phyloP scores from a whole-genome alignment of 2,329 filamentous ascomycete genomes.

The Chlorencoelia australis region DNA sequence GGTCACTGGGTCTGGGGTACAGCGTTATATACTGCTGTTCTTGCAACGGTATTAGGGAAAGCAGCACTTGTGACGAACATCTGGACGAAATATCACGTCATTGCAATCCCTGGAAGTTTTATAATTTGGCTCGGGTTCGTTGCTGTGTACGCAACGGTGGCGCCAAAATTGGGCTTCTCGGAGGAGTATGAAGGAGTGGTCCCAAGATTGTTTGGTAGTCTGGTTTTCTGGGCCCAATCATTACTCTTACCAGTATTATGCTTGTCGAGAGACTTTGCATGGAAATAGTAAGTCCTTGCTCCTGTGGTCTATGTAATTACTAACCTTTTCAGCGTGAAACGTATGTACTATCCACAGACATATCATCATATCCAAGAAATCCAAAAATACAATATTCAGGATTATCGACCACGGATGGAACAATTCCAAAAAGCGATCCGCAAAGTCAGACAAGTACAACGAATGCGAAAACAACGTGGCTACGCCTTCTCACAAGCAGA shows the following conservation, averaged over 20 bases:
- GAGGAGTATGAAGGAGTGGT: constrained; percentile 79
- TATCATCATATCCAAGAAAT: constrained; percentile 99
- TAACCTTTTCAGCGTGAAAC: constrained; percentile 48
- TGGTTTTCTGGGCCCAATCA: constrained; percentile 88
- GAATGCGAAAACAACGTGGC: constrained; percentile 97
- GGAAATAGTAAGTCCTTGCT: constrained; percentile 65
- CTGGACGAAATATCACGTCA: constrained; percentile 97
- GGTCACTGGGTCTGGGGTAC: constrained; percentile 99
- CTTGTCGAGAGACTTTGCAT: constrained; percentile 78
- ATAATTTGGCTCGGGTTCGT: constrained; percentile 85
- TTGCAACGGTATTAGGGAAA: constrained; percentile 89
- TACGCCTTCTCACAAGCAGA: constrained; percentile 98
- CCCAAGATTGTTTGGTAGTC: constrained; percentile 67
- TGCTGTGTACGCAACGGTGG: constrained; percentile 76
- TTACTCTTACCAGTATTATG: constrained; percentile 71
- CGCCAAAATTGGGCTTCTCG: constrained; percentile 72
- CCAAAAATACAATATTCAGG: constrained; percentile 99
- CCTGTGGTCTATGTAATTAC: neutral
- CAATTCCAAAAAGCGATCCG: constrained; percentile 99
- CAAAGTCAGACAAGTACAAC: constrained; percentile 94
- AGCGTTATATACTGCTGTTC: constrained; percentile 85
- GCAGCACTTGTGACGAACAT: constrained; percentile 91
- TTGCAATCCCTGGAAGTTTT: constrained; percentile 91
- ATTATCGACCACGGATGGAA: constrained; percentile 98
- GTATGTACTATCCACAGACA: constrained; percentile 91